Conservation (phyloP, 371 early-diverging fungal species). For the Nematocida ironsii region DNA sequence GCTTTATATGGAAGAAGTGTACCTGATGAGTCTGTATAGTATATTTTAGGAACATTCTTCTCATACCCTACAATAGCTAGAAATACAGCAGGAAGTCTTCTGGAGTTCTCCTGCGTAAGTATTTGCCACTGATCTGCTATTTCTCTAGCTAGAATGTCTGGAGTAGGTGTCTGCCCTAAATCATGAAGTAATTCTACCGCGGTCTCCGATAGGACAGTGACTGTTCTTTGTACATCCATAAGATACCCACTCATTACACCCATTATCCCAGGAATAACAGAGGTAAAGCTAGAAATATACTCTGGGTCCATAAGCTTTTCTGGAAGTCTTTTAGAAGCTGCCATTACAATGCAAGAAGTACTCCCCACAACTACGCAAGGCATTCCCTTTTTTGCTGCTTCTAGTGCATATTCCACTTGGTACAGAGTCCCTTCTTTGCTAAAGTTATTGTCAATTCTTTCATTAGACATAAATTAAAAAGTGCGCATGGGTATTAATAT, state of each 20-base stretch:
- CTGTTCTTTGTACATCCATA: slow-evolving; percentile 64
- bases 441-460: slow-evolving; percentile 64
- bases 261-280: slow-evolving; percentile 50
- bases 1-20: slow-evolving; percentile 65
- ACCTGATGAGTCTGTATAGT: slow-evolving; percentile 68
- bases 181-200: slow-evolving; percentile 53
- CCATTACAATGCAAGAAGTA: slow-evolving; percentile 60
- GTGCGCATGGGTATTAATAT: slow-evolving; percentile 7
- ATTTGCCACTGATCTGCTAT: slow-evolving; percentile 67
- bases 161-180: slow-evolving; percentile 63
- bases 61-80: slow-evolving; percentile 67
- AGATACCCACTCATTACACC: slow-evolving; percentile 64
- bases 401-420: slow-evolving; percentile 70
- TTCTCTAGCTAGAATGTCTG: slow-evolving; percentile 65
- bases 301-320: slow-evolving; percentile 62
- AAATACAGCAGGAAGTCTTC: slow-evolving; percentile 63
- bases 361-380: slow-evolving; percentile 63
- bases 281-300: slow-evolving; percentile 51
- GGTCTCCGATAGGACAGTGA: slow-evolving; percentile 46
- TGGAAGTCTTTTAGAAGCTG: slow-evolving; percentile 58
- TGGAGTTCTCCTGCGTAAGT: slow-evolving; percentile 62
- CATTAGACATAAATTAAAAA: slow-evolving; percentile 45
- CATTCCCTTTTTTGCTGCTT: slow-evolving; percentile 65
- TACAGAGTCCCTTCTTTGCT: slow-evolving; percentile 67
- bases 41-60: slow-evolving; percentile 59